phyloP scores from a whole-genome alignment of 1,284 basidiomycete genomes.

The Marasmius sp. region DNA sequence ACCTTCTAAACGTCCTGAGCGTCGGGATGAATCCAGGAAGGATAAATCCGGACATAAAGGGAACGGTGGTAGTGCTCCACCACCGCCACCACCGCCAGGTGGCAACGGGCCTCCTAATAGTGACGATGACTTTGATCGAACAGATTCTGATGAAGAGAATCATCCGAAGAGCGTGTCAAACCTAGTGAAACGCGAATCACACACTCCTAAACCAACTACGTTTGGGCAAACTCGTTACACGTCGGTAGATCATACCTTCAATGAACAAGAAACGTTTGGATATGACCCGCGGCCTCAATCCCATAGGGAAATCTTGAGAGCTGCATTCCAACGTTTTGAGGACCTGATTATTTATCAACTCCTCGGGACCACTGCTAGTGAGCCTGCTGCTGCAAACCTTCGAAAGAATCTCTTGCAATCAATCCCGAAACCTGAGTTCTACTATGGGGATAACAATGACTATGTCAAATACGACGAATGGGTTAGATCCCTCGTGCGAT shows the following conservation, averaged over 20 bases:
- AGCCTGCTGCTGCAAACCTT: background rate
- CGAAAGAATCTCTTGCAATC: background rate
- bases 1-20: too few relatives aligned
- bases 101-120: background rate
- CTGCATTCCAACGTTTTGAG: background rate
- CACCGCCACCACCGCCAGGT: background rate
- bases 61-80: background rate
- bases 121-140: background rate
- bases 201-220: background rate
- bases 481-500: background rate
- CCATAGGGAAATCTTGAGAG: background rate
- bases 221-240: background rate
- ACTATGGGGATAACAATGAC: background rate
- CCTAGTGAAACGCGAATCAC: too few relatives aligned
- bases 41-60: background rate
- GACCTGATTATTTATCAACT: background rate
- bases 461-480: background rate
- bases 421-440: background rate
- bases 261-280: background rate
- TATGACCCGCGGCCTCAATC: background rate
- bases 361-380: background rate
- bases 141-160: background rate
- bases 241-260: background rate
- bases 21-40: too few relatives aligned
- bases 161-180: background rate